Percentiles rank a stretch among this genome's conserved stretches.
Conservation (phyloP, 2,329 filamentous ascomycete genomes). For the Emergomyces pasteurianus region DNA sequence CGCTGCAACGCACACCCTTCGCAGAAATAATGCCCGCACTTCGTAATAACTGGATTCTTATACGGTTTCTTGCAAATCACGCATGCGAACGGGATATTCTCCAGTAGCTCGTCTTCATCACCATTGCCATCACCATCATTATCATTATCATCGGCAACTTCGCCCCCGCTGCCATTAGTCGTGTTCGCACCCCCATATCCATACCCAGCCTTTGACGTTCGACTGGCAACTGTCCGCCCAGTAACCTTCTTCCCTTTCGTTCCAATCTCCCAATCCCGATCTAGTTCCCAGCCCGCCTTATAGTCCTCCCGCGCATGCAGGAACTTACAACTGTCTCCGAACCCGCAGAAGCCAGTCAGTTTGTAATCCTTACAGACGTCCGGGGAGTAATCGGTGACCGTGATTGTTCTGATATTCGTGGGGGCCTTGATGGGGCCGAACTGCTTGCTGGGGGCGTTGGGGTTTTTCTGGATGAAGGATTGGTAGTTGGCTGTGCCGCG, state of each 20-base stretch:
- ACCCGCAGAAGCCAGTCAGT: conserved; percentile 58
- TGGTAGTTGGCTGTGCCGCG: conserved; percentile 61
- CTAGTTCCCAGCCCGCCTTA: conserved; percentile 89
- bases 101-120: conserved; percentile 59
- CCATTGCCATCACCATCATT: conserved; percentile 42
- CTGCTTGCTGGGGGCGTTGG: conserved; percentile 54
- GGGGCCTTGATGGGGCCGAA: conserved; percentile 79
- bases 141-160: conserved; percentile 36
- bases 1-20: conserved; percentile 75
- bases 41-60: conserved; percentile 68
- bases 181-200: conserved; percentile 37
- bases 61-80: conserved; percentile 74
- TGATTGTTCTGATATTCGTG: conserved; percentile 82
- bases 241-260: conserved; percentile 42
- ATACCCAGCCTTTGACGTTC: conserved; percentile 27
- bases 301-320: conserved; percentile 51
- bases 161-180: conserved; percentile 27
- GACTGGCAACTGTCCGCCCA: conserved; percentile 39
- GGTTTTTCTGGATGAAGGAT: conserved; percentile 69
- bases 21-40: conserved; percentile 94
- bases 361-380: conserved; percentile 96
- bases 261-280: conserved; percentile 82
- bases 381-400: conserved; percentile 77
- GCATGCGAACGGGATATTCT: conserved; percentile 81
- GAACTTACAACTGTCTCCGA: conserved; percentile 68